phyloP scores from a whole-genome alignment of 768 basidiomycete genomes.

The Panus rudis region DNA sequence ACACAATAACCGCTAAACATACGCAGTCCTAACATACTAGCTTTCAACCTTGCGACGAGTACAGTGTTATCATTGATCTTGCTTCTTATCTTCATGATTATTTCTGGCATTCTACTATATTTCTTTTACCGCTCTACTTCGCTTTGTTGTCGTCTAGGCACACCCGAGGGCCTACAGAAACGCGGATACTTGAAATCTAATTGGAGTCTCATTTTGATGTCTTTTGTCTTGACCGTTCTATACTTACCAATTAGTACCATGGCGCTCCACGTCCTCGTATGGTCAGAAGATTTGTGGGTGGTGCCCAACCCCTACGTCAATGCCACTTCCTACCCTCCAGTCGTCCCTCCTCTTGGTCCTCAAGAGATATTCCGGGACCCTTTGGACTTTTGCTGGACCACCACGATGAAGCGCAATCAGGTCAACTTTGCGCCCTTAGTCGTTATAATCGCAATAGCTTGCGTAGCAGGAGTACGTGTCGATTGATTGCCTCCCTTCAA shows the following conservation, averaged over 20 bases:
- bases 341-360: constrained; percentile 47
- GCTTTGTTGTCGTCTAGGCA: constrained; percentile 40
- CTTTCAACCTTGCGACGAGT: constrained; percentile 63
- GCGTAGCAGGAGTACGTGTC: constrained; percentile 39
- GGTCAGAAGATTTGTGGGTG: constrained; percentile 73
- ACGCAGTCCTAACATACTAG: constrained; percentile 62
- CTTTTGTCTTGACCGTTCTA: constrained; percentile 59
- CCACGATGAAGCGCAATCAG: constrained; percentile 64
- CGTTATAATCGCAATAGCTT: constrained; percentile 48
- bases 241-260: constrained; percentile 77
- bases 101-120: constrained; percentile 49
- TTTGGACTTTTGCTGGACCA: constrained; percentile 73
- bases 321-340: constrained; percentile 43
- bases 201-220: constrained; percentile 52
- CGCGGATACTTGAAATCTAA: constrained; percentile 32
- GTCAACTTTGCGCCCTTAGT: constrained; percentile 63
- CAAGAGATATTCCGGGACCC: constrained; percentile 49
- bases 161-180: constrained; percentile 50
- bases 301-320: constrained; percentile 64
- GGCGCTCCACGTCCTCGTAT: constrained; percentile 68
- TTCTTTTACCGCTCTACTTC: constrained; percentile 47
- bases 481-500: not conserved
- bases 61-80: constrained; percentile 53
- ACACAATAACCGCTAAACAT: constrained; percentile 5
- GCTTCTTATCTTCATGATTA: constrained; percentile 48